A percentile compares a stretch with the other conserved stretches of the same genome.
Evolutionary conservation across 2,329 filamentous ascomycete genomes (phyloP).

Genomic region (Plectosphaerella cucumerina): DNA sequence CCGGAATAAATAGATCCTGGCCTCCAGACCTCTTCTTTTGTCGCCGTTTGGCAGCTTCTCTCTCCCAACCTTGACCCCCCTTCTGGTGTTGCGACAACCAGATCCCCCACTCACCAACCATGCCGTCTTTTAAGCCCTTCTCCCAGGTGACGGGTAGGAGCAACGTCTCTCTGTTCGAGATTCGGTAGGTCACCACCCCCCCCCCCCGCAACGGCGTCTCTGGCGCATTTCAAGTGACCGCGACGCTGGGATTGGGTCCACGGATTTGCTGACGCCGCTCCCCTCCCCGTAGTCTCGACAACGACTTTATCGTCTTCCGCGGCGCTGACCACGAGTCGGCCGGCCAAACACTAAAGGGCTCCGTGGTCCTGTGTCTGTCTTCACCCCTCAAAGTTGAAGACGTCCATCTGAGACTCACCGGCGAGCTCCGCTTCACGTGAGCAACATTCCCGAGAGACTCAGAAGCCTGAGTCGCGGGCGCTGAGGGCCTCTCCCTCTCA

Average conservation of each 20-base stretch:
- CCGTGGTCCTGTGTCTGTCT: slow-evolving; percentile 68
- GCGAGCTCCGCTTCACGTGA: slow-evolving; percentile 65
- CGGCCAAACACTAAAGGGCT: slow-evolving; percentile 70
- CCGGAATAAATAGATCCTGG: slow-evolving; percentile 1
- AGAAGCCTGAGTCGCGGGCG: slow-evolving; percentile 1
- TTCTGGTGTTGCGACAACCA: background rate
- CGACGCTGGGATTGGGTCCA: too few relatives aligned
- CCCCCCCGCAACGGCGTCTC: background rate
- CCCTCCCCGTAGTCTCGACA: slow-evolving; percentile 56
- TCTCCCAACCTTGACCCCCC: background rate
- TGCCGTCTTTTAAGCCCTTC: slow-evolving; percentile 56
- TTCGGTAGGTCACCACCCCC: slow-evolving; percentile 39
- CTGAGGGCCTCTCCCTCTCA: background rate
- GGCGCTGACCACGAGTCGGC: slow-evolving; percentile 71
- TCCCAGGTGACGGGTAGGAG: slow-evolving; percentile 45
- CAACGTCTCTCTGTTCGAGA: slow-evolving; percentile 52
- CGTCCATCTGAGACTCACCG: slow-evolving; percentile 66
- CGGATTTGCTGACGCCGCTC: slow-evolving; percentile 2
- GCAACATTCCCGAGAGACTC: slow-evolving; percentile 22
- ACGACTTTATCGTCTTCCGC: slow-evolving; percentile 75
- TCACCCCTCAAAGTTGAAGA: slow-evolving; percentile 68
- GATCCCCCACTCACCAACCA: slow-evolving; percentile 21
- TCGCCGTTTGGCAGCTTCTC: slow-evolving; percentile 3
- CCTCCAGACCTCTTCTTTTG: background rate
- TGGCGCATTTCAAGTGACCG: too few relatives aligned